phyloP scores from a whole-genome alignment of 208 protist genomes.

The Porcisia hertigi region DNA sequence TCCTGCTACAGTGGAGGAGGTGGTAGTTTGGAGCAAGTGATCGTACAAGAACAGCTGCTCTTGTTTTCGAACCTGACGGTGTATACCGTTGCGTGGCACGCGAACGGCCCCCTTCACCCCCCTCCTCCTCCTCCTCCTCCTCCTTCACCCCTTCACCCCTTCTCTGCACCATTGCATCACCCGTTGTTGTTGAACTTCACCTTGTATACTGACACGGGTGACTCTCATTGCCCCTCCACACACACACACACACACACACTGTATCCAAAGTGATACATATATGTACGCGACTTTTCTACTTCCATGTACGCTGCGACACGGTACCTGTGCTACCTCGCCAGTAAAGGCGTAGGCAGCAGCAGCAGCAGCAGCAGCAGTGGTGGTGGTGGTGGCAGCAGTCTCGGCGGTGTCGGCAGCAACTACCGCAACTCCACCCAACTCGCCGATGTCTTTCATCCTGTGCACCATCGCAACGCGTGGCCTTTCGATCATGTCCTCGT shows the following conservation, averaged over 20 bases:
- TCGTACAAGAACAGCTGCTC: not conserved
- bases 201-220: not conserved
- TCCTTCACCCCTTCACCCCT: not conserved
- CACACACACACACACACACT: not conserved
- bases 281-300: not conserved
- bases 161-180: not conserved
- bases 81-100: not conserved
- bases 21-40: not conserved
- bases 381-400: not conserved
- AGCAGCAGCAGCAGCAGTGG: constrained; percentile 15
- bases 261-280: not conserved
- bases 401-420: constrained; percentile 1
- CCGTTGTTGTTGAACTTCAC: not conserved
- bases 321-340: constrained; percentile 24
- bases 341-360: not conserved
- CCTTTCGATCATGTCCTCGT: constrained; percentile 71
- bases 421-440: constrained; percentile 48
- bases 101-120: not conserved
- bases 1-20: not conserved
- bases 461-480: constrained; percentile 40
- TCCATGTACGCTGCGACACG: constrained; percentile 12
- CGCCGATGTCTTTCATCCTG: constrained; percentile 54
- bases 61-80: not conserved
- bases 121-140: not conserved
- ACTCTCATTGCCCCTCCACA: not conserved